Base-by-base conservation (phyloP, 2,329 filamentous ascomycete species). In the Alternaria gansuensis region DNA sequence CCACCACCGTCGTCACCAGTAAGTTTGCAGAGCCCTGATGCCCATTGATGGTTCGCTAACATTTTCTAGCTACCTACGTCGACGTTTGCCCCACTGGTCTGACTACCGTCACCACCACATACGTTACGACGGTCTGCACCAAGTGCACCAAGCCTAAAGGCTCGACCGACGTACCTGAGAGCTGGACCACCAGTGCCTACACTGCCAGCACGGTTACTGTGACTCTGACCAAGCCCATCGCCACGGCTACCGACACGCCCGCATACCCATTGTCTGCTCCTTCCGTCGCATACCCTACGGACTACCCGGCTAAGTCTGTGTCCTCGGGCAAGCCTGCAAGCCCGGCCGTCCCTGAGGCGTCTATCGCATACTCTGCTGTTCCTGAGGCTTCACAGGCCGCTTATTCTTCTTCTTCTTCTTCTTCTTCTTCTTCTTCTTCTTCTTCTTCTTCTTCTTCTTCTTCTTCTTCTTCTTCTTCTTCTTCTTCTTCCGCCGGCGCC, bases 71-170 rank as follows among this genome's bases (percentile, higher is more conserved):
- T 36, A 71, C 72, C 23, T 77, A 77, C 52, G 65, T 76, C n/a
- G 75, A 77, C 41, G 63, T 75, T 26, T 77, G 75, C 72, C 62
- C 73, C 3, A 76, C 75, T 13, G 75, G 75, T 24, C 62, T 75
- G 26, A 76, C 72, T 14, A 76, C 75, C 24, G 63, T 71, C 49
- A 73, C 71, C 2, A 65, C 71, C 5, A 71, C 72, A 7, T 69
- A 74, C 57, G 72, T 69, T 14, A 69, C 69, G 56, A 75, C 72
- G 5, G 62, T 71, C 37, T 73, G 70, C 64, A 59, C 54, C 29
- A 56, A 62, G 14, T 70, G 66, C 51, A 53, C 64, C 1, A 67
- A 62, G 48, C 67, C 71, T 6, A 67, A 65, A 2, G 57, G 63
- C 23, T 51, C 58, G 34, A 51, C 54, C 24, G 66, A 66, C 10